Evolutionary conservation across 2,329 filamentous ascomycete species (phyloP).

Genomic region (Paecilomyces fulvus): DNA sequence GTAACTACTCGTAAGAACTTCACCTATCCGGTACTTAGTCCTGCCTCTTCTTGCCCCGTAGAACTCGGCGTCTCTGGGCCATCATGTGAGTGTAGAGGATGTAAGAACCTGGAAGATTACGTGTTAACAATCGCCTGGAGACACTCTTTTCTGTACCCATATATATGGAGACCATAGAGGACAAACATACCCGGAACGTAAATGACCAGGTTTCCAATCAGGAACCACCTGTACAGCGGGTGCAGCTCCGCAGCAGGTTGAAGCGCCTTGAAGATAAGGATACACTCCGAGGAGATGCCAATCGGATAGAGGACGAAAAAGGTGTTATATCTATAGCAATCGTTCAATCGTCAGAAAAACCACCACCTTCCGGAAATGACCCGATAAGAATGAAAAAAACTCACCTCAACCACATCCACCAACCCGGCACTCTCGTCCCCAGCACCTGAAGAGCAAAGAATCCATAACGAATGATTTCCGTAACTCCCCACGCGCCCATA

Average conservation of each 20-base stretch:
- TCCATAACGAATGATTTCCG: slow-evolving; percentile 86
- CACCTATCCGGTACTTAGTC: slow-evolving; percentile 11
- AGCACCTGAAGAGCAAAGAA: slow-evolving; percentile 69
- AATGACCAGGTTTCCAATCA: slow-evolving; percentile 59
- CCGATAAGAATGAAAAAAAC: slow-evolving; percentile 3
- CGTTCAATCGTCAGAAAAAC: slow-evolving; percentile 7
- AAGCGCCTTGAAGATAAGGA: slow-evolving; percentile 65
- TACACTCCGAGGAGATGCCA: slow-evolving; percentile 81
- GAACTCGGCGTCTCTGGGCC: slow-evolving; percentile 71
- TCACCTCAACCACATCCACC: slow-evolving; percentile 69
- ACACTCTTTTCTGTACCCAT: neutral
- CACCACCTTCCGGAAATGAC: slow-evolving; percentile 9
- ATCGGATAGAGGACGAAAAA: slow-evolving; percentile 91
- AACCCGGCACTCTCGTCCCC: slow-evolving; percentile 50
- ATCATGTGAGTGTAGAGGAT: slow-evolving; percentile 94
- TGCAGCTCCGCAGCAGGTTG: slow-evolving; percentile 47
- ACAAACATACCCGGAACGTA: slow-evolving; percentile 77
- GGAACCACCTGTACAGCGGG: slow-evolving; percentile 47
- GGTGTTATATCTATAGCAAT: slow-evolving; percentile 57
- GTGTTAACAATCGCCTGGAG: neutral
- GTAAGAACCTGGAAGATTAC: slow-evolving; percentile 54
- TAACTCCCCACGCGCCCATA: slow-evolving; percentile 76
- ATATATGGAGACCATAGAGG: neutral
- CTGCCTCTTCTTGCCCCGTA: slow-evolving; percentile 52
- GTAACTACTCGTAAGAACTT: neutral